phyloP scores from a whole-genome alignment of 23 red algal genomes.

The Gracilariopsis chorda region DNA sequence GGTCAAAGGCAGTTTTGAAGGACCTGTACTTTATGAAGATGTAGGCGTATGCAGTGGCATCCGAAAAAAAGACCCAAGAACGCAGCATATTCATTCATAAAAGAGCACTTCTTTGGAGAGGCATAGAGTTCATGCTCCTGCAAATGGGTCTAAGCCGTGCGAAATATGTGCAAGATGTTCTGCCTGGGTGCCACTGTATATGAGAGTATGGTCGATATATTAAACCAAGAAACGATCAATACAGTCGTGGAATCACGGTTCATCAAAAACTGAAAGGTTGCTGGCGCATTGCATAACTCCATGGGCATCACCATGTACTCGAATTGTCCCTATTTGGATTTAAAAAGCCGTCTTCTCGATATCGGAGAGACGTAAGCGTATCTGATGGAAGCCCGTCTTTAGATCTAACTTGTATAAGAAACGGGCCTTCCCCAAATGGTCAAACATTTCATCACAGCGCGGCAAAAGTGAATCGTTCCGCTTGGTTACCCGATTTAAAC shows the following conservation, averaged over 20 bases:
- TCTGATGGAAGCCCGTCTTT: conserved; percentile 1
- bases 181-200: neutral
- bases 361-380: neutral
- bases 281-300: conserved; percentile 3
- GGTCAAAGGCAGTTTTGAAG: neutral
- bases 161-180: neutral
- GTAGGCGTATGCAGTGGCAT: neutral
- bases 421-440: neutral
- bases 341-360: neutral
- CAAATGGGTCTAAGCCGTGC: neutral
- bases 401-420: neutral
- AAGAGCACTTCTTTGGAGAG: conserved; percentile 10
- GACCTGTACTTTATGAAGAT: neutral
- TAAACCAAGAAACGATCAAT: neutral
- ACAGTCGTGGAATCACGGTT: neutral
- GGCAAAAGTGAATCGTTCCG: neutral
- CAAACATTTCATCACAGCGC: neutral
- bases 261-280: neutral
- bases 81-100: neutral
- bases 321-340: neutral
- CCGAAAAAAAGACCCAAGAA: neutral
- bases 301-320: neutral
- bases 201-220: neutral
- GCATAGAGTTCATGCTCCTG: neutral
- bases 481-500: neutral